Conservation (phyloP, 805 yeast genomes). For the Ogataea trehaloabstinens region DNA sequence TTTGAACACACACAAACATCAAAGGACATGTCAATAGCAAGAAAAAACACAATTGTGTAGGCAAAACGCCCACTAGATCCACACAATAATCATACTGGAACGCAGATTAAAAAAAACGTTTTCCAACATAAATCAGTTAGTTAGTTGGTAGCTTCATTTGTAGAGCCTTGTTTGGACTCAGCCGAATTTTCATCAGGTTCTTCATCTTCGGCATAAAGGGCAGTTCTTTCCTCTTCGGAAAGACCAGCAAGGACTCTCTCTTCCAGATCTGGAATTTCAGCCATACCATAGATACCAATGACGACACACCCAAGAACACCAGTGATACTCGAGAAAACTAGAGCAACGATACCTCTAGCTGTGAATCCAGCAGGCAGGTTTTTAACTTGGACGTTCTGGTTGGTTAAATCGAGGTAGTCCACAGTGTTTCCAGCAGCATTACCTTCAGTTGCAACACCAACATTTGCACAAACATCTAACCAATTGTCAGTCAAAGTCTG, state of each 20-base stretch:
- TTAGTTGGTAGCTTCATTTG: constrained; percentile 10
- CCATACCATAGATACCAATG: constrained; percentile 80
- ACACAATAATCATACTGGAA: too few relatives aligned
- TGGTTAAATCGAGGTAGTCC: constrained; percentile 64
- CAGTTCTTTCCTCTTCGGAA: constrained; percentile 43
- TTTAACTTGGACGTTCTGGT: constrained; percentile 68
- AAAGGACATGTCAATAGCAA: neutral
- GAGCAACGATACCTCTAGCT: constrained; percentile 90
- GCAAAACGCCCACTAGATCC: too few relatives aligned
- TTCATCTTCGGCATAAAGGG: constrained; percentile 32
- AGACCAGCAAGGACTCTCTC: constrained; percentile 57
- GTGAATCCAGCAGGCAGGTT: constrained; percentile 87
- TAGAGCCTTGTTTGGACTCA: constrained; percentile 12
- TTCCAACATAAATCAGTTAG: constrained; percentile 1
- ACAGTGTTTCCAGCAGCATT: constrained; percentile 86
- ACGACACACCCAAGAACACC: constrained; percentile 79
- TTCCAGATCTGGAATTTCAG: constrained; percentile 74
- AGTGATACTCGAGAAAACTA: constrained; percentile 84
- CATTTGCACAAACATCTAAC: constrained; percentile 56
- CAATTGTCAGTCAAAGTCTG: constrained; percentile 65
- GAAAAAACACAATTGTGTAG: too few relatives aligned
- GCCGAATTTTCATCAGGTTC: constrained; percentile 8
- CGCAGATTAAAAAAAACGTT: too few relatives aligned
- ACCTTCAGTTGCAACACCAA: constrained; percentile 56
- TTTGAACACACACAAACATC: constrained; percentile 6